Evolutionary conservation across 805 yeast genomes (phyloP), one percentile per base, ranked within the genome.

Genomic region (Metschnikowia orientalis): DNA sequence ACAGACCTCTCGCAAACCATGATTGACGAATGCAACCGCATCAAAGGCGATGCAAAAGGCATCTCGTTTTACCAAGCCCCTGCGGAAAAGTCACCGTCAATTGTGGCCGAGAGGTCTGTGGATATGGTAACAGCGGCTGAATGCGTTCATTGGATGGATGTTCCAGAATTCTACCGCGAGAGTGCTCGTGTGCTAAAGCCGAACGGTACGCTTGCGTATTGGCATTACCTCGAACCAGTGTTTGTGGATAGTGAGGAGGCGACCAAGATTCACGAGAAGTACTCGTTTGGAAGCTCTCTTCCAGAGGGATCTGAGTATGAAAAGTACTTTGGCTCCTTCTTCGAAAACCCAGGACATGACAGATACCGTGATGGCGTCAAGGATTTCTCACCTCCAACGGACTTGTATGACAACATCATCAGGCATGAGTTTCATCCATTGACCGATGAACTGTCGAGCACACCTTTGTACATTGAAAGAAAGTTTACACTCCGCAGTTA

Each of bases 71-170:
- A 34, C 16, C 41, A 41, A 4, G 57, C 57, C 0, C 38, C 55
- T 1, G 64, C 54, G 3, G 67, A 60, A 31, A 18, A 35, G 8
- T 42, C 51, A 1, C 63, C 67, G 2, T 9, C 8, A 2, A 30
- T 28, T 2, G 46, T 58, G 2, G 26, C 28, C 2, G 30, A 42
- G 4, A 36, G 46, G 7, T 53, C 74, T 0, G 73, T 77, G 6
- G 94, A 82, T 51, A 39, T 86, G 46, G 63, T 86, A 9, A 72
- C 87, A 2, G 83, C 80, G n/a, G 95, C 89, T 0, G 88, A 88
- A 52, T 81, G 88, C 38, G 76, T 73, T n/a, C 96, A 88, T 57
- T 88, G 95, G 95, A 73, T 85, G 37, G 69, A 80, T 35, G 79
- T 74, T 38, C 59, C 62, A 0, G 43, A 45, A 18, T 80, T 79